A percentile compares a stretch with the other conserved stretches of the same genome.
phyloP scores from a whole-genome alignment of 371 early-diverging fungal species.

The Capniomyces stellatus region DNA sequence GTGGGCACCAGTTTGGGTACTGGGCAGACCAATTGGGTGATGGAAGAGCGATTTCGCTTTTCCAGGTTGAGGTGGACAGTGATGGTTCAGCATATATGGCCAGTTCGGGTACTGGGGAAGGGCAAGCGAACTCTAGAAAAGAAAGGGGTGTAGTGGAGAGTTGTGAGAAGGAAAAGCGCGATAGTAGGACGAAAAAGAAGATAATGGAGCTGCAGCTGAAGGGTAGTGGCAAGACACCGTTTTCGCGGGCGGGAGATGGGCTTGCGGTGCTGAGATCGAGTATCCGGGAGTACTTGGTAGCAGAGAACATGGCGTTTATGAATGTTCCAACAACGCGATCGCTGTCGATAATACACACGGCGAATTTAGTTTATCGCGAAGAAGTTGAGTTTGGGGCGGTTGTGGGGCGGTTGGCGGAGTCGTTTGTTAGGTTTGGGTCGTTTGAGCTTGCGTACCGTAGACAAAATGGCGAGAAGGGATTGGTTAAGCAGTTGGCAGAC shows the following conservation, averaged over 20 bases:
- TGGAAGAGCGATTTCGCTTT: conserved; percentile 68
- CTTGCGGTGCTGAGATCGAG: conserved; percentile 63
- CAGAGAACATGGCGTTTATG: conserved; percentile 60
- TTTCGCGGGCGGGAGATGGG: conserved; percentile 75
- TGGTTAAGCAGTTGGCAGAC: conserved; percentile 45
- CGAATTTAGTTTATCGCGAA: conserved; percentile 47
- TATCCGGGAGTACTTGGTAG: conserved; percentile 67
- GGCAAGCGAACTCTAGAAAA: no score
- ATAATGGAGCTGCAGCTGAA: conserved; percentile 71
- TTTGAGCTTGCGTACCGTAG: conserved; percentile 58
- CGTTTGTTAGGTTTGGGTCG: conserved; percentile 77
- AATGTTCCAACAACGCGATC: conserved; percentile 66
- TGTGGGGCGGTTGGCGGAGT: conserved; percentile 57
- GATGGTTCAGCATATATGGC: no score
- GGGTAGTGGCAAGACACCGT: conserved; percentile 71
- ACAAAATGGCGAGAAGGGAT: conserved; percentile 38
- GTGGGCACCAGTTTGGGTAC: conserved; percentile 74
- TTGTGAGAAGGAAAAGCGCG: background rate
- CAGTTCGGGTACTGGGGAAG: no score
- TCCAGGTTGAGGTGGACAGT: no score
- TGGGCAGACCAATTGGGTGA: conserved; percentile 52
- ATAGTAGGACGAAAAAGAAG: background rate
- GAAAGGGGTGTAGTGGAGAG: no score
- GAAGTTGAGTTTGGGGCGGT: conserved; percentile 52
- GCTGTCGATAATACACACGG: conserved; percentile 41